Percentiles rank a stretch among this genome's conserved stretches.
Conservation (phyloP, 108 stramenopile species). For the Fragilaria crotonensis region DNA sequence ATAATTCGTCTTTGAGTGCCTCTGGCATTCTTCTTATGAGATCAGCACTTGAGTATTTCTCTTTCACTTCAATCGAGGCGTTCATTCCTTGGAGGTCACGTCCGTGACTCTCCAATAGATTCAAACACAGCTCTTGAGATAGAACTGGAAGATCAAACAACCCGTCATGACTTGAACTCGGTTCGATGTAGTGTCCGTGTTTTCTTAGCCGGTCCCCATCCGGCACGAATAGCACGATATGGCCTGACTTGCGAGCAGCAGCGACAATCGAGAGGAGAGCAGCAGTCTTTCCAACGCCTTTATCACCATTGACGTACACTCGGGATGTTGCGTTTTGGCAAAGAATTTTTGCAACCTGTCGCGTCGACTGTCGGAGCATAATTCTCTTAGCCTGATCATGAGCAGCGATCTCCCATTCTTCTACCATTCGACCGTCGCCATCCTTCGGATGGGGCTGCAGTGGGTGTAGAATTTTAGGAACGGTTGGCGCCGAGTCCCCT, state of each 20-base stretch:
- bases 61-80: conserved; percentile 30
- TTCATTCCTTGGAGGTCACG: conserved; percentile 38
- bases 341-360: conserved; percentile 35
- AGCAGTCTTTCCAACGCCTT: conserved; percentile 72
- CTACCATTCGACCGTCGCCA: conserved; percentile 70
- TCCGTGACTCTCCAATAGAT: conserved; percentile 44
- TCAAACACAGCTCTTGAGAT: conserved; percentile 50
- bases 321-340: conserved; percentile 23
- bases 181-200: conserved; percentile 59
- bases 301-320: conserved; percentile 52
- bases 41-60: conserved; percentile 42
- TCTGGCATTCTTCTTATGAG: conserved; percentile 34
- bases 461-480: conserved; percentile 57
- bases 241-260: conserved; percentile 60
- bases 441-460: conserved; percentile 48
- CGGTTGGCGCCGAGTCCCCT: too few species aligned
- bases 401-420: conserved; percentile 75
- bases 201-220: conserved; percentile 65
- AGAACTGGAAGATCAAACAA: conserved; percentile 69
- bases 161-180: conserved; percentile 38
- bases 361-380: conserved; percentile 52
- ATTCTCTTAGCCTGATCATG: conserved; percentile 66
- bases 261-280: conserved; percentile 66
- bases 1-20: conserved; percentile 18
- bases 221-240: conserved; percentile 68